A percentile compares a stretch with the other conserved stretches of the same genome.
phyloP scores from a whole-genome alignment of 2,329 filamentous ascomycete genomes.

The Exophiala bonariae region DNA sequence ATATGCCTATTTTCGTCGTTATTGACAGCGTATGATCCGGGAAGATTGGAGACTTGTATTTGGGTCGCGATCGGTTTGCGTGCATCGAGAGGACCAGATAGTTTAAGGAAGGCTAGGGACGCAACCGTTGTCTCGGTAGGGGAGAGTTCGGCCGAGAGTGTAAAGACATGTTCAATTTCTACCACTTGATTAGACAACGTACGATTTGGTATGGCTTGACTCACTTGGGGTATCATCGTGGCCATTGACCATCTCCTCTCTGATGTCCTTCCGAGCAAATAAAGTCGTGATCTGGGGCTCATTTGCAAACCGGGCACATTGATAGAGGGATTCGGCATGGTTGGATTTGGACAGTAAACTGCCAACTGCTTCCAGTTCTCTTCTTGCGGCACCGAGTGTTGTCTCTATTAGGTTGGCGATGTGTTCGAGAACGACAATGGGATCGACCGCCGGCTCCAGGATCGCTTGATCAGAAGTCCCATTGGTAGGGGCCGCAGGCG shows the following conservation, averaged over 20 bases:
- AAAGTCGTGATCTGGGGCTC: conserved; percentile 78
- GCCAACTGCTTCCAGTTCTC: conserved; percentile 76
- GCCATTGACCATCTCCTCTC: conserved; percentile 26
- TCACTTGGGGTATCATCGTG: conserved; percentile 32
- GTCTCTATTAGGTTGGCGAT: conserved; percentile 69
- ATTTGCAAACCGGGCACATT: conserved; percentile 84
- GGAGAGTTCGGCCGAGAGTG: conserved; percentile 77
- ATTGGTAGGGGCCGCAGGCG: conserved; percentile 22
- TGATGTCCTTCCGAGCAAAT: conserved; percentile 81
- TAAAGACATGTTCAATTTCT: conserved; percentile 65
- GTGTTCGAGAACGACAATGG: conserved; percentile 70
- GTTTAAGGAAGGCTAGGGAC: conserved; percentile 87
- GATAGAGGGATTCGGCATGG: conserved; percentile 76
- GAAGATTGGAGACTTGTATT: conserved; percentile 89
- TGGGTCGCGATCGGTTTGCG: conserved; percentile 79
- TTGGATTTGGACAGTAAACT: conserved; percentile 76
- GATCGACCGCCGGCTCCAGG: conserved; percentile 53
- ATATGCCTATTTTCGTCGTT: conserved; percentile 56
- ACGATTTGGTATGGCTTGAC: conserved; percentile 7
- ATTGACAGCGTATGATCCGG: conserved; percentile 60
- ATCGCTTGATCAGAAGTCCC: conserved; percentile 15
- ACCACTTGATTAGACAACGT: conserved; percentile 28
- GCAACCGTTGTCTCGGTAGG: conserved; percentile 77
- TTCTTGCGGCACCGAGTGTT: conserved; percentile 71
- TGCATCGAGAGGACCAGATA: conserved; percentile 82